Evolutionary conservation across 2,329 filamentous ascomycete genomes (phyloP).

Genomic region (Aspergillus clavatus): DNA sequence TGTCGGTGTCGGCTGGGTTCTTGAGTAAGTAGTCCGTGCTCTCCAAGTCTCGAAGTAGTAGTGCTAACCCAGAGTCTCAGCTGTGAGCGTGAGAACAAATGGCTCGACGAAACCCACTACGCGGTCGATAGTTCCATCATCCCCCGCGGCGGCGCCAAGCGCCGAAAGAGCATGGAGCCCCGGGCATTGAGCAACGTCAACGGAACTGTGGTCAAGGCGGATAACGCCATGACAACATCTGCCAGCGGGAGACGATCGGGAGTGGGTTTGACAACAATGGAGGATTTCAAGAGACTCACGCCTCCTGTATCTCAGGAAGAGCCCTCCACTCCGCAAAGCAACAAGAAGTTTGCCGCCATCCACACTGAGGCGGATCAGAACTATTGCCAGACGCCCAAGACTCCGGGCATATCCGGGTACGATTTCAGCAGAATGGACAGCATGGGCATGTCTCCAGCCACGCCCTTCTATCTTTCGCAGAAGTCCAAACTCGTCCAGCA

Average conservation of each 20-base stretch:
- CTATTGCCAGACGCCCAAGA: constrained; percentile 27
- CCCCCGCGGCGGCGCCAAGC: constrained; percentile 65
- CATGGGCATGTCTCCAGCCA: constrained; percentile 42
- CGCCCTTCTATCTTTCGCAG: constrained; percentile 44
- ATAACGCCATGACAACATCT: constrained; percentile 22
- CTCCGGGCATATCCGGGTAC: constrained; percentile 28
- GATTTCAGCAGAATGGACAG: constrained; percentile 34
- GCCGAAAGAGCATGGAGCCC: constrained; percentile 78
- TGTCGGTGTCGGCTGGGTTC: constrained; percentile 81
- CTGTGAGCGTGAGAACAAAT: constrained; percentile 70
- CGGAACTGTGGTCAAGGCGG: constrained; percentile 51
- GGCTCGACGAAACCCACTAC: constrained; percentile 69
- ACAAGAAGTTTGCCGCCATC: constrained; percentile 9
- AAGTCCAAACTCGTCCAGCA: constrained; percentile 45
- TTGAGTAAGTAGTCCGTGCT: constrained; percentile 61
- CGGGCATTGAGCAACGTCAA: constrained; percentile 65
- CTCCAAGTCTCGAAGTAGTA: background rate
- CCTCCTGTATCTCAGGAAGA: constrained; percentile 22
- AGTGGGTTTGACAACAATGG: constrained; percentile 26
- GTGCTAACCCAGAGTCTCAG: constrained; percentile 38
- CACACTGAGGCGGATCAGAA: constrained; percentile 16
- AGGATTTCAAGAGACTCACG: constrained; percentile 32
- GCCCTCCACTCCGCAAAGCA: constrained; percentile 12
- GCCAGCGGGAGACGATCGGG: constrained; percentile 26
- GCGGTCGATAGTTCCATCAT: constrained; percentile 62